Percentiles rank a stretch among this genome's conserved stretches.
These are phyloP conservation scores for Lecanicillium sp. DNA, from an alignment of 2,329 filamentous ascomycete species.

Conservation along the genomic window DNA sequence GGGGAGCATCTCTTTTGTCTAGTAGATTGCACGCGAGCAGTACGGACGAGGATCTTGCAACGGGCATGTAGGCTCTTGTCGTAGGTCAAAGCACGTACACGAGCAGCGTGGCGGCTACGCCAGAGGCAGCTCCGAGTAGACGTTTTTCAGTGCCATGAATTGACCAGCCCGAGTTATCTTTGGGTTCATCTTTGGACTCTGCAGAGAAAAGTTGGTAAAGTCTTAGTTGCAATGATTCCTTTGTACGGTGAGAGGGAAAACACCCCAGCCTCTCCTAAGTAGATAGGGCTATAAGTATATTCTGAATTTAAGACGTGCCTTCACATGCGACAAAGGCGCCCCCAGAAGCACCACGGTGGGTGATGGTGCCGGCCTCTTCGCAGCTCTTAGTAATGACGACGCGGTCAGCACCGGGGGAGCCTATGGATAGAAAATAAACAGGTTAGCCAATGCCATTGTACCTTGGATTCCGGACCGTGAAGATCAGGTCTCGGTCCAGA, in stretches of 20 bases:
- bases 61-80: not conserved
- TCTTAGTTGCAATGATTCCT: constrained; percentile 6
- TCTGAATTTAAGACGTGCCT: constrained; percentile 16
- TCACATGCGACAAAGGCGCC: constrained; percentile 54
- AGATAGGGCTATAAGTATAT: not conserved
- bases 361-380: constrained; percentile 52
- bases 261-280: not conserved
- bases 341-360: constrained; percentile 55
- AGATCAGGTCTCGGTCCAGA: too few relatives aligned
- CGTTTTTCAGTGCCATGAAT: constrained; percentile 1
- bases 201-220: constrained; percentile 6
- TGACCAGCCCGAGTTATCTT: not conserved
- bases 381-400: constrained; percentile 51
- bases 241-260: not conserved
- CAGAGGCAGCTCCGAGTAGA: constrained; percentile 3
- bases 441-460: not conserved
- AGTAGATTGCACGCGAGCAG: too few relatives aligned
- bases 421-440: constrained; percentile 21
- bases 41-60: too few relatives aligned
- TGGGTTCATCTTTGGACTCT: constrained; percentile 3
- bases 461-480: constrained; percentile 1
- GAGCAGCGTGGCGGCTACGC: constrained; percentile 2
- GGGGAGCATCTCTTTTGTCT: too few relatives aligned
- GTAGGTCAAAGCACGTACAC: constrained; percentile 6
- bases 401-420: constrained; percentile 54